Evolutionary conservation across 1,139 yeast genomes (phyloP).

Genomic region (Pichia sp.): DNA sequence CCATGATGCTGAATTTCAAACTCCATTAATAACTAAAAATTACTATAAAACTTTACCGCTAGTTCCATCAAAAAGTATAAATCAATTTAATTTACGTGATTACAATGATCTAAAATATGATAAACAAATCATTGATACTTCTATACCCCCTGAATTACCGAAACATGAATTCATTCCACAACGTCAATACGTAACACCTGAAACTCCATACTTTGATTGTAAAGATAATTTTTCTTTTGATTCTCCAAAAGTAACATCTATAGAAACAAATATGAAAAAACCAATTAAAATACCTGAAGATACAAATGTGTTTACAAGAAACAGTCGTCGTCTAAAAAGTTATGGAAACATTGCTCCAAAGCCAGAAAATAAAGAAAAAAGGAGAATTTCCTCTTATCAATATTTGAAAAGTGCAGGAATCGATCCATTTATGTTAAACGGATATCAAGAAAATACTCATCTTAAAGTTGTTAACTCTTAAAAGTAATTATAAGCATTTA

Average conservation of each 20-base stretch:
- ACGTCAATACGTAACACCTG: background rate
- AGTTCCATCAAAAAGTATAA: constrained; percentile 17
- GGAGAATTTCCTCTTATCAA: constrained; percentile 18
- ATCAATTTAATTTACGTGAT: constrained; percentile 20
- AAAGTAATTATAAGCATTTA: background rate
- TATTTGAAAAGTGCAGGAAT: constrained; percentile 23
- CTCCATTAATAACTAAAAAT: constrained; percentile 4
- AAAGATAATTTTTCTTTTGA: constrained; percentile 3
- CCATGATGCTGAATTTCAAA: background rate
- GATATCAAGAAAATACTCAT: constrained; percentile 21
- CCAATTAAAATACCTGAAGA: constrained; percentile 18
- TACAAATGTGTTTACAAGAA: constrained; percentile 22
- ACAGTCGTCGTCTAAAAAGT: constrained; percentile 2
- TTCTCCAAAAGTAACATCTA: background rate
- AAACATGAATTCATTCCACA: constrained; percentile 6
- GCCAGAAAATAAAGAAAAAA: constrained; percentile 6
- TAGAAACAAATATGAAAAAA: background rate
- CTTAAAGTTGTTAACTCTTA: constrained; percentile 4
- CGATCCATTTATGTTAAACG: constrained; percentile 26
- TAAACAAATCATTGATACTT: constrained; percentile 1
- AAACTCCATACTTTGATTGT: constrained; percentile 8
- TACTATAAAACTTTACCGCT: constrained; percentile 18
- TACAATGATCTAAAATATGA: constrained; percentile 10
- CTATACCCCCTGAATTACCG: constrained; percentile 16
- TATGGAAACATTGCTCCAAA: background rate